phyloP scores from a whole-genome alignment of 2,329 filamentous ascomycete genomes.

The Aureobasidium uvarum region DNA sequence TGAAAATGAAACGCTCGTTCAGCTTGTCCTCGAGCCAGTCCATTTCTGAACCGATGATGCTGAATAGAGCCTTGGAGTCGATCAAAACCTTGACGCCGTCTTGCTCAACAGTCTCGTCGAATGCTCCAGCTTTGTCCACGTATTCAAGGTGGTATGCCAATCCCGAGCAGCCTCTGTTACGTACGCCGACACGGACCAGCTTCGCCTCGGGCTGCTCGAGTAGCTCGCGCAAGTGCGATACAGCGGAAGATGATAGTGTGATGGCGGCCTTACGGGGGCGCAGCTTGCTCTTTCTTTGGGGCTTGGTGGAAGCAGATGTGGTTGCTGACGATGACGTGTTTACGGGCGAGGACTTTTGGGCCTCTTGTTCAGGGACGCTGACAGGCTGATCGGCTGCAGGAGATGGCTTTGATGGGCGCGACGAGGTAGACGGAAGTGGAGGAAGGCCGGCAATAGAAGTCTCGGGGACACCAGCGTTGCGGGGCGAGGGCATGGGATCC shows the following conservation, averaged over 20 bases:
- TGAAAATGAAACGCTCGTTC: conserved; percentile 87
- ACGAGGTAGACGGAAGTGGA: conserved; percentile 48
- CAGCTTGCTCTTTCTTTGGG: conserved; percentile 64
- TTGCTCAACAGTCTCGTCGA: conserved; percentile 92
- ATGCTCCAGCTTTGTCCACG: conserved; percentile 81
- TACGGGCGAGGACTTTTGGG: conserved; percentile 56
- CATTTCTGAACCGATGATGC: conserved; percentile 98
- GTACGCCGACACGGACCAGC: conserved; percentile 90
- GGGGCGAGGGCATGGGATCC: conserved; percentile 57
- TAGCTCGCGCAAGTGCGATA: conserved; percentile 72
- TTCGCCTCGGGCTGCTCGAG: conserved; percentile 85
- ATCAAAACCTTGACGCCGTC: conserved; percentile 95
- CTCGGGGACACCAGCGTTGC: conserved; percentile 58
- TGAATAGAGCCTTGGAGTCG: conserved; percentile 95
- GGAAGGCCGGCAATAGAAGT: conserved; percentile 56
- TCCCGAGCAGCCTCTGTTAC: conserved; percentile 90
- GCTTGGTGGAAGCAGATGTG: conserved; percentile 43
- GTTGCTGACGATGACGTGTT: conserved; percentile 34
- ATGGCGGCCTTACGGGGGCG: conserved; percentile 88
- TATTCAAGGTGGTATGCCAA: conserved; percentile 93
- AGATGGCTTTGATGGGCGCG: conserved; percentile 40
- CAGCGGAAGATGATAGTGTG: conserved; percentile 75
- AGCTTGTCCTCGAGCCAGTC: conserved; percentile 97
- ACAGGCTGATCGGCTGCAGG: conserved; percentile 37
- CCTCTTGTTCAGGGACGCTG: conserved; percentile 60